A percentile compares a stretch with the other conserved stretches of the same genome.
Conservation (phyloP, 164 flowering plant species). For the Magnolia sinica region DNA sequence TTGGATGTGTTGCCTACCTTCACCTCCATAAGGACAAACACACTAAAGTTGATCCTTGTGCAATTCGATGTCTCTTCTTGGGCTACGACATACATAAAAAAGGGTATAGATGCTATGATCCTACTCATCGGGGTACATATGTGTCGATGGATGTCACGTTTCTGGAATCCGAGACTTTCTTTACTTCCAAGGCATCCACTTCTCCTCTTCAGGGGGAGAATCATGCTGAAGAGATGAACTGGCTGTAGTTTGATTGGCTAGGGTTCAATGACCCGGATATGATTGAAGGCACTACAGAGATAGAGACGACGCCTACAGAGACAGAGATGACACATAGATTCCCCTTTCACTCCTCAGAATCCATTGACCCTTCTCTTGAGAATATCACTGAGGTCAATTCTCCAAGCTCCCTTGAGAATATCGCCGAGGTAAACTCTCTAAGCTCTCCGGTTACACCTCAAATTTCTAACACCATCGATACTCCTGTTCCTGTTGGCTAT, state of each 20-base stretch:
- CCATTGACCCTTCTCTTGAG: conserved; percentile 5
- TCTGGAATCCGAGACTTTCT: no score
- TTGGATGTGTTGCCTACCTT: conserved; percentile 2
- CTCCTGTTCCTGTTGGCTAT: conserved; percentile 4
- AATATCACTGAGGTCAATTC: conserved; percentile 5
- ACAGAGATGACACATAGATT: neutral
- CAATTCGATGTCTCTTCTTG: neutral
- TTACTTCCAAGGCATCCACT: neutral
- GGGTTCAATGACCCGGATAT: neutral
- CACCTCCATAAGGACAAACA: neutral
- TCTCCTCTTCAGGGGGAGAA: conserved; percentile 2
- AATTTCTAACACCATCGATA: neutral
- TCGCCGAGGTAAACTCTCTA: no score
- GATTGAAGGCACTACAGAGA: neutral
- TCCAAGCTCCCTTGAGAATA: neutral
- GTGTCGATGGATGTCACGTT: neutral
- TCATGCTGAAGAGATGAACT: neutral
- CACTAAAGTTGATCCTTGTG: neutral
- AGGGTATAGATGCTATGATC: neutral
- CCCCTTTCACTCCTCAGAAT: conserved; percentile 4
- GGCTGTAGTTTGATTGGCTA: neutral
- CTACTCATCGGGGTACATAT: neutral
- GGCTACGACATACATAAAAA: neutral
- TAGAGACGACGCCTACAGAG: neutral
- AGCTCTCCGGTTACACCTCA: neutral